A percentile compares a stretch with the other conserved stretches of the same genome.
Evolutionary conservation across 2,329 filamentous ascomycete species (phyloP).

Genomic region (Cordyceps fumosorosea): DNA sequence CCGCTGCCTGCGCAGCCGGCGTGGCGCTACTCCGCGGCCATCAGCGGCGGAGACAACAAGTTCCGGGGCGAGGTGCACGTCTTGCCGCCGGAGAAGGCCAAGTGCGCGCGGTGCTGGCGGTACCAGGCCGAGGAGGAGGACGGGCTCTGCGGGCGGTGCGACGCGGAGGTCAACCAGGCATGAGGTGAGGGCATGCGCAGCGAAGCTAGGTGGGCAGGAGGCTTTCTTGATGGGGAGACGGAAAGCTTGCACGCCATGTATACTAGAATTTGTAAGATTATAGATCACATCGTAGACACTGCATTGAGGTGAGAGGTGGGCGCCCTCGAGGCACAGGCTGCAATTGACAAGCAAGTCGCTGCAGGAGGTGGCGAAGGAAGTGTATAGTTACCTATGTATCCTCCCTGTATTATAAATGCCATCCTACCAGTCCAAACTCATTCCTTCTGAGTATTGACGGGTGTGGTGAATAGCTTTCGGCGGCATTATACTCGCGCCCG

Average conservation of each 20-base stretch:
- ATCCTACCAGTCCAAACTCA: neutral
- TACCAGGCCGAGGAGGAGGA: slow-evolving; percentile 65
- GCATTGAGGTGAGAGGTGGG: neutral
- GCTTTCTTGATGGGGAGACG: neutral
- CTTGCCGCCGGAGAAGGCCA: slow-evolving; percentile 48
- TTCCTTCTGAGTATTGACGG: neutral
- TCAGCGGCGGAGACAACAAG: slow-evolving; percentile 32
- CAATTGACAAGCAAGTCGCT: neutral
- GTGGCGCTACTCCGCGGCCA: slow-evolving; percentile 37
- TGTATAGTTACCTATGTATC: neutral
- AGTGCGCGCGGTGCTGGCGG: slow-evolving; percentile 87
- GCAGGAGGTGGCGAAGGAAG: neutral
- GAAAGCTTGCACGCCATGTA: neutral
- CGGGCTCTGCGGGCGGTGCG: slow-evolving; percentile 66
- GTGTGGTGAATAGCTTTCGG: no score
- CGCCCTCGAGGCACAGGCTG: no score
- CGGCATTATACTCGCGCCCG: no score
- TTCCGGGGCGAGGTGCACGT: slow-evolving; percentile 35
- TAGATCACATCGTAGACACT: neutral
- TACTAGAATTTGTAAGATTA: neutral
- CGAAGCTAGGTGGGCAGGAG: neutral
- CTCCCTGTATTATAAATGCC: neutral
- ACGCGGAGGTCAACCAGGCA: slow-evolving; percentile 48
- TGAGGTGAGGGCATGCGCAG: neutral
- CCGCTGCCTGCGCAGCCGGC: slow-evolving; percentile 22